Evolutionary conservation across 495 filamentous ascomycete genomes (phyloP), one percentile per base, ranked within the genome.

Genomic region (Penicillium lagena): DNA sequence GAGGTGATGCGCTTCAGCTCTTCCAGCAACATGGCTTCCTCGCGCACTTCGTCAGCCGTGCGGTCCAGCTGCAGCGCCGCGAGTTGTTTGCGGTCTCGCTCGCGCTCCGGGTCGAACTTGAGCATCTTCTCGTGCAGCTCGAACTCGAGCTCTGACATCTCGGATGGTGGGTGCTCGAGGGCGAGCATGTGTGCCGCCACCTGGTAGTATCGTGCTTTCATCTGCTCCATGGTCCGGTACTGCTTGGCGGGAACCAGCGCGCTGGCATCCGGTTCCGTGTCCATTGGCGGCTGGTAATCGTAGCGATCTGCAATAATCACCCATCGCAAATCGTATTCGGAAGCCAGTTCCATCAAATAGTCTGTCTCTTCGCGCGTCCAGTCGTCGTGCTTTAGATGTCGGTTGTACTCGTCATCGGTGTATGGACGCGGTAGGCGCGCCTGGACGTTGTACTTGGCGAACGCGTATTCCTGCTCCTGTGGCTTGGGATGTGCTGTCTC

Each of bases 321-420:
- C 85, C 93, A 98, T 43, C 90, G 81, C 36, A 95, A 70, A 51
- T 93, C 88, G 54, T 80, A 95, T 10, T 91, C 82, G 37, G 75
- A 71, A 9, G 75, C 85, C 22, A 91, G 54, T 22, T 79, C 66
- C 58, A 96, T 71, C 46, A 98, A 66, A 56, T 95, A 95, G 55
- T 96, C 89, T 6, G 93, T 97, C 63, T 98, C 93, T 40, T 90
- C 85, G 48, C 84, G 86, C 13, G 86, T 80, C 93, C 93, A 98
- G 44, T 90, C 79, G 28, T 77, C 68, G 53, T 71, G 83, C 51
- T 78, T 77, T 35, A 98, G 60, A 52, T 87, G 78, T 40, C 76
- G 66, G 39, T 83, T 81, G 63, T 98, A 98, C 57, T 94, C 84
- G 36, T 87, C 88, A 36, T 93, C 86, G 34, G 79, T 85, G 59